Conservation (phyloP, 108 stramenopile species). For the Bacterosira constricta region DNA sequence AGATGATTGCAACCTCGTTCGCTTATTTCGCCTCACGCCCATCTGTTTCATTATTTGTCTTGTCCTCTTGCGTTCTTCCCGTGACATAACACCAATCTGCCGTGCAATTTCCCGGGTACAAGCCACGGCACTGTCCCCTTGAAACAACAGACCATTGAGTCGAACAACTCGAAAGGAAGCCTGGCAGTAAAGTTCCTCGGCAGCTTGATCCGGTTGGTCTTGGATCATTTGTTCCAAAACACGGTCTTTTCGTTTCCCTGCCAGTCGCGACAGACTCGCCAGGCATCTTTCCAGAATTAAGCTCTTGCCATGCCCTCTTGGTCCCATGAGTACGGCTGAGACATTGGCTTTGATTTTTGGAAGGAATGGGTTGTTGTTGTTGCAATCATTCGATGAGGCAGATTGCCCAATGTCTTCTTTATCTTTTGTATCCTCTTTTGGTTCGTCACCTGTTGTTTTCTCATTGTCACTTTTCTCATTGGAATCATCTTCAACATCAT, state of each 20-base stretch:
- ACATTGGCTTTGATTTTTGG: slow-evolving; percentile 49
- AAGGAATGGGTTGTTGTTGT: not conserved
- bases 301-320: slow-evolving; percentile 74
- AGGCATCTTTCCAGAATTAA: slow-evolving; percentile 73
- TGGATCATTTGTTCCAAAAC: slow-evolving; percentile 1
- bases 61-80: slow-evolving; percentile 19
- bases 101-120: slow-evolving; percentile 78
- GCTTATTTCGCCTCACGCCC: not conserved
- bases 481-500: slow-evolving; percentile 1
- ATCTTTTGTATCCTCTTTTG: not conserved
- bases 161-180: slow-evolving; percentile 63
- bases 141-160: slow-evolving; percentile 71
- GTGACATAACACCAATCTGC: slow-evolving; percentile 71
- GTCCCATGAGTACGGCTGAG: slow-evolving; percentile 76
- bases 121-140: slow-evolving; percentile 66
- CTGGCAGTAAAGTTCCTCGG: not conserved
- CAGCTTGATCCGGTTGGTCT: not conserved
- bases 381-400: not conserved
- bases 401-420: not conserved
- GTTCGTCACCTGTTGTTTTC: not conserved
- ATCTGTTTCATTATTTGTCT: not conserved
- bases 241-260: slow-evolving; percentile 17
- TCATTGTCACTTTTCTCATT: not conserved
- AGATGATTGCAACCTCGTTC: not conserved
- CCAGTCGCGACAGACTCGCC: slow-evolving; percentile 42